phyloP scores from a whole-genome alignment of 2,329 filamentous ascomycete genomes.

The Onygena corvina region DNA sequence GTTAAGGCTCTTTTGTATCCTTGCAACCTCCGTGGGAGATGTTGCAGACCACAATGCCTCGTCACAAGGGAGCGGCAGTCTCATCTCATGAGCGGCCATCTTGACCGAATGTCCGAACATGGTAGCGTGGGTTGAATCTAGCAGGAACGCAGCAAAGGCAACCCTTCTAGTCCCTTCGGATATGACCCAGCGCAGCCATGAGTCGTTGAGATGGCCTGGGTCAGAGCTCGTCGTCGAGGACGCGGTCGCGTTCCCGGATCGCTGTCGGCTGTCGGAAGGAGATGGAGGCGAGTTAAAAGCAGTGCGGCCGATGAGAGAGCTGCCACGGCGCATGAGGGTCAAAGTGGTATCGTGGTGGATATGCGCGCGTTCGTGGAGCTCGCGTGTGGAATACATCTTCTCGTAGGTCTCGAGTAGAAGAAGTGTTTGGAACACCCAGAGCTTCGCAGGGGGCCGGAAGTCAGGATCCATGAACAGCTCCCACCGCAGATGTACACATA shows the following conservation, averaged over 20 bases:
- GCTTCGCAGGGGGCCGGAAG: constrained; percentile 80
- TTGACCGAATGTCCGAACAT: constrained; percentile 97
- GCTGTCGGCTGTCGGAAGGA: constrained; percentile 48
- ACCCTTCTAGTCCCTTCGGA: constrained; percentile 81
- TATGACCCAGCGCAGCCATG: constrained; percentile 93
- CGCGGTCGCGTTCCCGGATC: constrained; percentile 28
- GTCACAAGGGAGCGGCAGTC: constrained; percentile 80
- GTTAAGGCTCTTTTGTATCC: constrained; percentile 67
- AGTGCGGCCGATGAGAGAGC: constrained; percentile 77
- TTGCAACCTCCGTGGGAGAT: constrained; percentile 72
- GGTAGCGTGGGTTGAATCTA: constrained; percentile 90
- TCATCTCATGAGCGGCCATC: constrained; percentile 94
- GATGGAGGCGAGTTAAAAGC: constrained; percentile 74
- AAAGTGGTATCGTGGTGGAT: constrained; percentile 95
- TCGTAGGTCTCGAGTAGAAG: constrained; percentile 86
- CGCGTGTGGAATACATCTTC: constrained; percentile 92
- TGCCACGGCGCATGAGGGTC: constrained; percentile 85
- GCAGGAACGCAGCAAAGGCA: constrained; percentile 86
- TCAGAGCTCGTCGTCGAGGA: constrained; percentile 39
- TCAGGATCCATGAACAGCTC: constrained; percentile 86
- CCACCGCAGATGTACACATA: constrained; percentile 90
- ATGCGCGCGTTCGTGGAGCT: constrained; percentile 84
- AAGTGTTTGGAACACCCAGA: constrained; percentile 92
- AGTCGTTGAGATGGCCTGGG: constrained; percentile 68
- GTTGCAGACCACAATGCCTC: constrained; percentile 86